phyloP scores from a whole-genome alignment of 2,329 filamentous ascomycete species.

The Parastagonospora avenae region DNA sequence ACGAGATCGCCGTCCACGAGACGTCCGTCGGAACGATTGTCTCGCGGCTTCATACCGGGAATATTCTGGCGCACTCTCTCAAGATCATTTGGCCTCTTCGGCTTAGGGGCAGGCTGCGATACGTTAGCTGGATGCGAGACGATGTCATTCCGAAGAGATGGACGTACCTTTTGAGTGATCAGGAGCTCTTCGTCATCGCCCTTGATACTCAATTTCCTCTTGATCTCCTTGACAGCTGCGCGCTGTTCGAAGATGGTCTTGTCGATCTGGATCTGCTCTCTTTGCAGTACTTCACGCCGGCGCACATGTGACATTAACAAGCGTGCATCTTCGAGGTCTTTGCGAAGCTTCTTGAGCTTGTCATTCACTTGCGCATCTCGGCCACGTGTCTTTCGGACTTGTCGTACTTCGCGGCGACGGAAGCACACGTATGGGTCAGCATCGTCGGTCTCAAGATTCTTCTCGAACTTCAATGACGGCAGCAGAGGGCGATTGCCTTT shows the following conservation, averaged over 20 bases:
- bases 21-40: conserved; percentile 69
- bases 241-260: conserved; percentile 83
- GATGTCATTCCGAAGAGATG: not conserved
- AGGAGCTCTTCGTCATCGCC: conserved; percentile 83
- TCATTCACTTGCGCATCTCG: conserved; percentile 93
- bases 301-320: conserved; percentile 78
- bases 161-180: conserved; percentile 85
- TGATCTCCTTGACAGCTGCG: conserved; percentile 81
- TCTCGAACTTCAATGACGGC: conserved; percentile 88
- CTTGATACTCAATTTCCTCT: conserved; percentile 87
- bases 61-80: conserved; percentile 70
- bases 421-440: conserved; percentile 98
- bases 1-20: conserved; percentile 77
- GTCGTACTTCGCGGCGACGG: conserved; percentile 88
- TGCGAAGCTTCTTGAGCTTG: conserved; percentile 88
- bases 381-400: conserved; percentile 91
- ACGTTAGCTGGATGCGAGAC: conserved; percentile 28
- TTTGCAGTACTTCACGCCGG: conserved; percentile 79
- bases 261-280: conserved; percentile 76
- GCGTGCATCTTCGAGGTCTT: conserved; percentile 87
- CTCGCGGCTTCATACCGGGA: conserved; percentile 57
- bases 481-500: conserved; percentile 75
- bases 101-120: conserved; percentile 43
- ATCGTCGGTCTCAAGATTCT: conserved; percentile 91
- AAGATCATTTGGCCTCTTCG: conserved; percentile 63